Conservation (phyloP, 345 rosid genomes). For the Eucalyptus sp. region DNA sequence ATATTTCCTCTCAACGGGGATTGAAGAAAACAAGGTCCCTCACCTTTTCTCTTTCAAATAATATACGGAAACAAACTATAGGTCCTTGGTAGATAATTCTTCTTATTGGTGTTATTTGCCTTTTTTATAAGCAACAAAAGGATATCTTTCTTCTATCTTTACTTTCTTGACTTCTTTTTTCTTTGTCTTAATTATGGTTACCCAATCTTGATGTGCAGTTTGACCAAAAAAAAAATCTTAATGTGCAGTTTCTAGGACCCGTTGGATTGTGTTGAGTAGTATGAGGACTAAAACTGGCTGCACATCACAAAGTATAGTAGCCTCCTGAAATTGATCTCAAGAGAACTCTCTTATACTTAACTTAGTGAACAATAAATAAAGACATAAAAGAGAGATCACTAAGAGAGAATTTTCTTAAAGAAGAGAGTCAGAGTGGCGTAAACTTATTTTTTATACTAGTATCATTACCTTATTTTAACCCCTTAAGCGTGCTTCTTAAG, state of each 20-base stretch:
- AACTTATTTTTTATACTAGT: no score
- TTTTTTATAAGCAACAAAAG: background rate
- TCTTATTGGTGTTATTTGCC: background rate
- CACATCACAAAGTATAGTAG: background rate
- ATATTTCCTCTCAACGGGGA: background rate
- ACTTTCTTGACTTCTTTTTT: background rate
- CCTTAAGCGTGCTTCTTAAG: background rate
- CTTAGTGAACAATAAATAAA: background rate
- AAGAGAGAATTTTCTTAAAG: background rate
- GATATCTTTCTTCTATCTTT: background rate
- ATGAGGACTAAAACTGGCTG: background rate
- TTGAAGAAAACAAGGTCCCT: background rate
- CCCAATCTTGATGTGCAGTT: background rate
- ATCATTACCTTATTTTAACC: background rate
- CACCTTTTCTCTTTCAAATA: background rate
- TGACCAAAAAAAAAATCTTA: no score
- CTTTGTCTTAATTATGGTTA: background rate
- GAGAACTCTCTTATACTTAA: background rate
- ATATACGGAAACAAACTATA: background rate
- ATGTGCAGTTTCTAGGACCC: background rate
- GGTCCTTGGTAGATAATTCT: background rate
- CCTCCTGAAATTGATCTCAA: background rate
- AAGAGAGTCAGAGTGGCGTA: background rate
- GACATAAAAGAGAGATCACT: background rate
- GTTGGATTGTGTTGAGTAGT: background rate